phyloP scores from a whole-genome alignment of 139 green algal species.

The Pleodorina starrii region DNA sequence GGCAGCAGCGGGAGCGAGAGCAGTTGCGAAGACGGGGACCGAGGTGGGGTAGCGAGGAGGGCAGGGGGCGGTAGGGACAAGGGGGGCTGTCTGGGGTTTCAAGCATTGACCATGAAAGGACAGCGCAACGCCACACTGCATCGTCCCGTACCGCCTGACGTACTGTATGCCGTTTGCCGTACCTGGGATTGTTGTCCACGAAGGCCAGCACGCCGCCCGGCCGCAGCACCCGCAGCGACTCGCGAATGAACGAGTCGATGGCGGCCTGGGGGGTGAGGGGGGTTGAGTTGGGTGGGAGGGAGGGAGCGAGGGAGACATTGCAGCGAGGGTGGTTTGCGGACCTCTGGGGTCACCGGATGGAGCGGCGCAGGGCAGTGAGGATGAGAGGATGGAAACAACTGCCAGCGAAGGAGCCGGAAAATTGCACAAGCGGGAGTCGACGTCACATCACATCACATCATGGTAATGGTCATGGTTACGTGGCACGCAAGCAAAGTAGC shows the following conservation, averaged over 20 bases:
- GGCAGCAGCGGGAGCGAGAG: not conserved
- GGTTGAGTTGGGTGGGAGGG: not conserved
- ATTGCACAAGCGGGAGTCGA: too few species aligned
- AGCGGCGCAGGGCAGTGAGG: too few species aligned
- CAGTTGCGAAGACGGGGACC: not conserved
- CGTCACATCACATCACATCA: too few species aligned
- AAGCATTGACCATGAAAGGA: not conserved
- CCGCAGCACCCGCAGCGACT: conserved; percentile 80
- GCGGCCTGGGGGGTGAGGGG: conserved; percentile 28
- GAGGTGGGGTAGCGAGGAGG: not conserved
- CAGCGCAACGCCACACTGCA: too few species aligned
- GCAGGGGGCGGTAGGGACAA: too few species aligned
- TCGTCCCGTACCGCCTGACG: not conserved
- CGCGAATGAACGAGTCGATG: conserved; percentile 67
- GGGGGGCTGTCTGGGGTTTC: not conserved
- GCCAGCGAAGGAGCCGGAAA: too few species aligned
- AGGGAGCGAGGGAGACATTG: too few species aligned
- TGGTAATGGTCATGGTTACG: too few species aligned
- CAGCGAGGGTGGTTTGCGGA: too few species aligned
- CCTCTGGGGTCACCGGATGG: too few species aligned
- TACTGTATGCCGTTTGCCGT: not conserved
- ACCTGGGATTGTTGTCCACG: conserved; percentile 86
- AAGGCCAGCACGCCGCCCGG: conserved; percentile 82
- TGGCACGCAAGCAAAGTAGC: too few species aligned
- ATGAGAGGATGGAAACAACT: too few species aligned